phyloP scores from a whole-genome alignment of 2,329 filamentous ascomycete genomes.

The Dactylella cylindrospora region DNA sequence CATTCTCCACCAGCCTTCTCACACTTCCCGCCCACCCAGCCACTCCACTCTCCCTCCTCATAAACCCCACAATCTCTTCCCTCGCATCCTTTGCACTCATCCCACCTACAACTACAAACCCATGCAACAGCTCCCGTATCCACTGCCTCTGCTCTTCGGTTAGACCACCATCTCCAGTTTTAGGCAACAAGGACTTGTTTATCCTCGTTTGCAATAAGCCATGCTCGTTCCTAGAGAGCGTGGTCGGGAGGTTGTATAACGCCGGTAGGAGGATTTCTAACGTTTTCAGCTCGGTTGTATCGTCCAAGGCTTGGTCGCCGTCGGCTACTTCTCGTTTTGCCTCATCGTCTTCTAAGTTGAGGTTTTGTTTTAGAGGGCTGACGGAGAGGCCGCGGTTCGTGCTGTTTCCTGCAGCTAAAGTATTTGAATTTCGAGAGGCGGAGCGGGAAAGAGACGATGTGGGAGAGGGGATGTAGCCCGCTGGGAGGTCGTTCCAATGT shows the following conservation, averaged over 20 bases:
- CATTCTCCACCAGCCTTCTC: slow-evolving; percentile 46
- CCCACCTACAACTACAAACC: slow-evolving; percentile 41
- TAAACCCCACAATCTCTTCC: slow-evolving; percentile 48
- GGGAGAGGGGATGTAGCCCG: slow-evolving; percentile 44
- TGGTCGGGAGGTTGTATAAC: slow-evolving; percentile 37
- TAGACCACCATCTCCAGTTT: slow-evolving; percentile 17
- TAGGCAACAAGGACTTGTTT: slow-evolving; percentile 36
- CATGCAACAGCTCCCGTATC: slow-evolving; percentile 43
- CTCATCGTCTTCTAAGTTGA: too few relatives aligned
- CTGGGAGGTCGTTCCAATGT: slow-evolving; percentile 49
- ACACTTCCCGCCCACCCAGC: slow-evolving; percentile 47
- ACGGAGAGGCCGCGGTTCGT: not conserved
- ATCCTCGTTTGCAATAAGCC: slow-evolving; percentile 44
- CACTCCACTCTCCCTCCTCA: slow-evolving; percentile 47
- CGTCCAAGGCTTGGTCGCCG: not conserved
- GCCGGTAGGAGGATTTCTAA: slow-evolving; percentile 30
- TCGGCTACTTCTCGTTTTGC: not conserved
- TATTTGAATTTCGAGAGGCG: slow-evolving; percentile 39
- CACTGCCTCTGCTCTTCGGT: slow-evolving; percentile 41
- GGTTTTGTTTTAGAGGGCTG: not conserved
- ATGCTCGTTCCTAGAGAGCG: slow-evolving; percentile 39
- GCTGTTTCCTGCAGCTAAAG: not conserved
- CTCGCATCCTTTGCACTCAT: slow-evolving; percentile 35
- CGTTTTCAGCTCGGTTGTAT: slow-evolving; percentile 4
- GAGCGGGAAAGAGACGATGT: slow-evolving; percentile 37